These are phyloP conservation scores for Rhexocercosporidium sp. DNA, from an alignment of 2,329 filamentous ascomycete genomes.

Conservation along the genomic window DNA sequence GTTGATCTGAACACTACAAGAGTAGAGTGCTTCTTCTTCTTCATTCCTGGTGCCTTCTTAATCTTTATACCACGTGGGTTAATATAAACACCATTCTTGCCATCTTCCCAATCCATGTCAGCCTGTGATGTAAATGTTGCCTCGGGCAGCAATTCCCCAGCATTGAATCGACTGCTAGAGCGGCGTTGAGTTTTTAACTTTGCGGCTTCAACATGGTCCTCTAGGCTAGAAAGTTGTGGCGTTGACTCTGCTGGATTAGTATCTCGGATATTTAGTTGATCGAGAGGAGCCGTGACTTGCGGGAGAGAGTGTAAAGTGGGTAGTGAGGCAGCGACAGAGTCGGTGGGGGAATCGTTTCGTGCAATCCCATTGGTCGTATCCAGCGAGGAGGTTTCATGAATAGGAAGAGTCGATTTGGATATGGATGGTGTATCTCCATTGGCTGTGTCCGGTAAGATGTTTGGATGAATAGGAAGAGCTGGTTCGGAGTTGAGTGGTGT, in stretches of 20 bases:
- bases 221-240: neutral
- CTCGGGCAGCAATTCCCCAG: neutral
- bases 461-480: neutral
- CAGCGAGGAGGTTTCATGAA: neutral
- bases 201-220: neutral
- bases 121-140: conserved; percentile 15
- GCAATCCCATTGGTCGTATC: neutral
- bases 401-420: neutral
- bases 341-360: neutral
- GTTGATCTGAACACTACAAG: conserved; percentile 29
- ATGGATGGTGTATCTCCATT: too few relatives aligned
- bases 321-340: too few relatives aligned
- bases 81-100: conserved; percentile 30
- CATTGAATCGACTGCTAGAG: neutral
- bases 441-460: neutral
- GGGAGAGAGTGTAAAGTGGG: neutral
- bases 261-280: too few relatives aligned
- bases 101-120: conserved; percentile 29
- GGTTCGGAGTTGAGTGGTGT: neutral
- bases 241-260: neutral
- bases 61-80: conserved; percentile 19
- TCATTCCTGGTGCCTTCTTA: neutral
- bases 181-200: neutral
- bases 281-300: neutral
- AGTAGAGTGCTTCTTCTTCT: conserved; percentile 13